Base-by-base conservation (phyloP, 2,329 filamentous ascomycete genomes). In the Fusarium clavum region DNA sequence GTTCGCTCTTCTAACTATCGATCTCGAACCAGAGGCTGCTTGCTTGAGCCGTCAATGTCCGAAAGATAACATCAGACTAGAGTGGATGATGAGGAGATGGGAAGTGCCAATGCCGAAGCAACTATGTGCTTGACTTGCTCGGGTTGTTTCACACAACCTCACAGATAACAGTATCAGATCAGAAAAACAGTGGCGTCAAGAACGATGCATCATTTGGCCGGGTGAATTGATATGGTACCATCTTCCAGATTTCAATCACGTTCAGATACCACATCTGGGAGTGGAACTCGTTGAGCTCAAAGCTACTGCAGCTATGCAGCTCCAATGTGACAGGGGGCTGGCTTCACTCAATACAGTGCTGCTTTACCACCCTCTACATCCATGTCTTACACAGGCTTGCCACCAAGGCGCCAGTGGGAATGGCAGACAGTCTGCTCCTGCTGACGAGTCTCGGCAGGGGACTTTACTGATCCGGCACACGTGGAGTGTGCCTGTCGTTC, bases 231-330 rank as follows among this genome's bases (percentile, higher is more conserved):
- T 54, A 63, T 70, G 66, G 57, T 53, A 56, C 66, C 61, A 69
- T 70, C 54, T 27, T 48, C 30, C 18, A 64, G 54, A 57, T 56
- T 45, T 47, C 30, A 25, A 49, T 49, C 30, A 41, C 49, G 52
- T 48, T 24, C n/a, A 49, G 46, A 44, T 34, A 51, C 52, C 29
- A 51, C 52, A 59, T 43, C 27, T 61, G 38, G 44, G 48, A 29
- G 61, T 63, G 69, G 72, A 73, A 73, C 71, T 74, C 55, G 73
- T 75, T 75, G 73, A 74, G 61, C 43, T 57, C 45, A 49, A 38
- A 53, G 52, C 58, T 49, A 62, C 57, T 62, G 40, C 25, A 46
- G 47, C 29, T 27, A 43, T 51, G 46, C 41, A 47, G 34, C 41
- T 44, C 30, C 18, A 3, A 38, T 34, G 51, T 57, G 64, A 55